These are phyloP conservation scores for Sporopachydermia lactativora DNA, from an alignment of 805 yeast species.

Conservation along the genomic window DNA sequence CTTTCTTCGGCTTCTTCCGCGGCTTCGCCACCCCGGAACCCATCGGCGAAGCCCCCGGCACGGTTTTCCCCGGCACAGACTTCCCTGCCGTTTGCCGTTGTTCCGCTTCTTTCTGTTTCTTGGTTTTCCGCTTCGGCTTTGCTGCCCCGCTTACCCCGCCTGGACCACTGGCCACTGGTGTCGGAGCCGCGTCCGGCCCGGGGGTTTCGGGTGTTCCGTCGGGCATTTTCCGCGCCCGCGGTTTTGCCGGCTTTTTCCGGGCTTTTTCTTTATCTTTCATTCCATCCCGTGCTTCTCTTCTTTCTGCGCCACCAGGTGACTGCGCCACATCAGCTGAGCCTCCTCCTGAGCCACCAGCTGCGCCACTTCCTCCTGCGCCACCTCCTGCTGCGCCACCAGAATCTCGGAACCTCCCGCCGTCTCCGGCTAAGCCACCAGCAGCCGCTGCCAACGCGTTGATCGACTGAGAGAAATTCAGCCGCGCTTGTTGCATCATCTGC, in stretches of 20 bases:
- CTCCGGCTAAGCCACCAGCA: neutral
- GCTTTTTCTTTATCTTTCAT: neutral
- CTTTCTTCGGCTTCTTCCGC: slow-evolving; percentile 1
- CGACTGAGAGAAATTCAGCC: neutral
- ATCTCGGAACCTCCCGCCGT: neutral
- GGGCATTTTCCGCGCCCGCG: no score
- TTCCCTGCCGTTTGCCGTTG: neutral
- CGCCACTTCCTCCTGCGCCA: neutral
- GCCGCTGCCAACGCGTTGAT: neutral
- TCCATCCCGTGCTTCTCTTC: neutral
- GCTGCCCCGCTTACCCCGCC: neutral
- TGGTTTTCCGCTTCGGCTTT: neutral
- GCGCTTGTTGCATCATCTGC: slow-evolving; percentile 1
- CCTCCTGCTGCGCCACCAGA: neutral
- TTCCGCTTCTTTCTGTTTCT: neutral
- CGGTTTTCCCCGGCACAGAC: neutral
- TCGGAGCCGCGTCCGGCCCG: neutral
- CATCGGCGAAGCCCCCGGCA: neutral
- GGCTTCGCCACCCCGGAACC: neutral
- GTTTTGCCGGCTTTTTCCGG: neutral
- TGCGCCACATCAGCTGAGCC: neutral
- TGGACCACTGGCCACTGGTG: neutral
- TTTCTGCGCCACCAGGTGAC: neutral
- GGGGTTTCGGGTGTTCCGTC: no score
- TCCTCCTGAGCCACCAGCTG: neutral